These are phyloP conservation scores for Bruguiera parviflora DNA, from an alignment of 345 rosid genomes.

Conservation along the genomic window DNA sequence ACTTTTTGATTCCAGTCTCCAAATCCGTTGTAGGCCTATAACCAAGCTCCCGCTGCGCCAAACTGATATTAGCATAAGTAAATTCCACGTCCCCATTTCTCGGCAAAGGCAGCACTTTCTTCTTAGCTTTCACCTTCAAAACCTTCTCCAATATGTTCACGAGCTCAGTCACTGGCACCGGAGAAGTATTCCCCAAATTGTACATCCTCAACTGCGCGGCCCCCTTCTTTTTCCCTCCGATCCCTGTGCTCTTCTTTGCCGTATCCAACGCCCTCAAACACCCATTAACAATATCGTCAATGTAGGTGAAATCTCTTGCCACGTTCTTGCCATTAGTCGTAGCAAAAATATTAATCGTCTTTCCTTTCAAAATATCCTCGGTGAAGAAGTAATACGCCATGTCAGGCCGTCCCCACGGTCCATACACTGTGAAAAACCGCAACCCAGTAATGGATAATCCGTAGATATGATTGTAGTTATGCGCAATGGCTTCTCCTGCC, in stretches of 20 bases:
- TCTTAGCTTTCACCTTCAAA: constrained; percentile 21
- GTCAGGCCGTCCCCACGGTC: constrained; percentile 22
- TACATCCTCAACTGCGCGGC: constrained; percentile 11
- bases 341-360: constrained; percentile 9
- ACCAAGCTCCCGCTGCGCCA: constrained; percentile 19
- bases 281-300: constrained; percentile 20
- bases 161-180: constrained; percentile 13
- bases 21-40: constrained; percentile 26
- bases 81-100: constrained; percentile 24
- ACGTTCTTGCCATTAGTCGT: constrained; percentile 18
- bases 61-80: constrained; percentile 19
- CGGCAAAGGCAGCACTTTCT: constrained; percentile 15
- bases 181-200: constrained; percentile 24
- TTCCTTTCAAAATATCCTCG: constrained; percentile 15
- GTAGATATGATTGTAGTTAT: constrained; percentile 17
- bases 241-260: constrained; percentile 18
- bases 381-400: constrained; percentile 20
- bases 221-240: constrained; percentile 21
- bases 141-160: constrained; percentile 11
- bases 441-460: constrained; percentile 18
- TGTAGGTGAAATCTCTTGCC: constrained; percentile 20
- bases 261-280: constrained; percentile 22
- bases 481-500: constrained; percentile 17
- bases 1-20: constrained; percentile 66
- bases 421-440: constrained; percentile 20